A percentile compares a stretch with the other conserved stretches of the same genome.
Conservation (phyloP, 208 protist species). For the Trypanosoma cruzi region DNA sequence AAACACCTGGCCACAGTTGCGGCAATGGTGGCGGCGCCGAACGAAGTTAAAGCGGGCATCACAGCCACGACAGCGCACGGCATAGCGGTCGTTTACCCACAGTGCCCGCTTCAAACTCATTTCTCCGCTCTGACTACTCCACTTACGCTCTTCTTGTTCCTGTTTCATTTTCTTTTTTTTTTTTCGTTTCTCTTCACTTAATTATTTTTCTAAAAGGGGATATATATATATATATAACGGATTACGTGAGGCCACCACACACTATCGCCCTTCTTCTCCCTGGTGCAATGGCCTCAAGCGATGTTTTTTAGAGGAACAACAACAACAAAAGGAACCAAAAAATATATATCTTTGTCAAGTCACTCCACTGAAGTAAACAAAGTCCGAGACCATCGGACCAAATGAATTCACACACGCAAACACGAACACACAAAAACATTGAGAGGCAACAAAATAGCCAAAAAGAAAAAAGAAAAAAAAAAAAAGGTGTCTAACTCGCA, state of each 20-base stretch:
- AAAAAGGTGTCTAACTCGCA: background rate
- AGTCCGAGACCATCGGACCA: too few species aligned
- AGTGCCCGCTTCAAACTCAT: slow-evolving; percentile 41
- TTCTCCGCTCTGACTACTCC: background rate
- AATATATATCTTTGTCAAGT: too few species aligned
- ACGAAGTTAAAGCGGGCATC: slow-evolving; percentile 60
- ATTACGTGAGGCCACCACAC: too few species aligned
- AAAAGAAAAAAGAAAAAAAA: slow-evolving; percentile 11
- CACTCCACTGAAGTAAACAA: too few species aligned
- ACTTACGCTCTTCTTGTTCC: background rate
- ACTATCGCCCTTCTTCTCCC: too few species aligned
- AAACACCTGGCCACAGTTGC: slow-evolving; percentile 83
- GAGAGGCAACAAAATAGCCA: background rate
- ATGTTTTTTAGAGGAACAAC: too few species aligned
- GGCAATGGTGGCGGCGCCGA: slow-evolving; percentile 78
- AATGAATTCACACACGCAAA: too few species aligned
- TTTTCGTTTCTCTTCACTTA: background rate
- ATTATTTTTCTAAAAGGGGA: too few species aligned
- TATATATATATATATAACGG: too few species aligned
- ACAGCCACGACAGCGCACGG: slow-evolving; percentile 61
- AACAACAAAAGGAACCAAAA: too few species aligned
- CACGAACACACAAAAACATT: background rate
- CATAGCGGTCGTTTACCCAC: slow-evolving; percentile 84
- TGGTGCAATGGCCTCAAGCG: too few species aligned
- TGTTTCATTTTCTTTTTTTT: background rate